Conservation (phyloP, 768 basidiomycete species). For the Piloderma croceum region DNA sequence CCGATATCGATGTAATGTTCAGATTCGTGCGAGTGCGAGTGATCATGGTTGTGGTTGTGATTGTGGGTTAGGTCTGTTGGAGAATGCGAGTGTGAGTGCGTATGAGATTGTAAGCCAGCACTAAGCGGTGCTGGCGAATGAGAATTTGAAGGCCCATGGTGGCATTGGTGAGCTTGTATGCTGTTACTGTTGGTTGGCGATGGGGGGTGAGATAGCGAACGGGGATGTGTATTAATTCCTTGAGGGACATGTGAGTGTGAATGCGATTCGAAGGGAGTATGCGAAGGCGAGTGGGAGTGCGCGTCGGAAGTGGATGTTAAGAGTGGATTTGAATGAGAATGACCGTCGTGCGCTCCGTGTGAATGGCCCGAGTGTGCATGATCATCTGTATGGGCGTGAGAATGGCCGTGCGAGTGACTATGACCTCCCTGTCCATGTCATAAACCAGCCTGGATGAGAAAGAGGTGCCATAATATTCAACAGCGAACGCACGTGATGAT, state of each 20-base stretch:
- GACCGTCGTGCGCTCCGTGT: conserved; percentile 9
- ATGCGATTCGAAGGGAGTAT: conserved; percentile 16
- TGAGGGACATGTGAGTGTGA: conserved; percentile 18
- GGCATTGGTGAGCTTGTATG: conserved; percentile 12
- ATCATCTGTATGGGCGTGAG: conserved; percentile 26
- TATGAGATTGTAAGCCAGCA: conserved; percentile 5
- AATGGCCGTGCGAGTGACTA: conserved; percentile 47
- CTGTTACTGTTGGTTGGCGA: neutral
- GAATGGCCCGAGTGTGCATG: conserved; percentile 26
- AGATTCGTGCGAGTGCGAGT: conserved; percentile 20
- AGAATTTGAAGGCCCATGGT: conserved; percentile 24
- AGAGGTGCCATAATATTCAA: conserved; percentile 23
- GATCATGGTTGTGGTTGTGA: conserved; percentile 13
- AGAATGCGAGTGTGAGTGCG: conserved; percentile 22
- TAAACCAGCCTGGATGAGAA: conserved; percentile 1
- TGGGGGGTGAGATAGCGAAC: too few relatives aligned
- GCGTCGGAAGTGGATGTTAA: conserved; percentile 8
- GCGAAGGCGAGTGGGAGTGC: conserved; percentile 18
- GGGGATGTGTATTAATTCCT: neutral
- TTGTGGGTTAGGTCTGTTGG: conserved; percentile 21
- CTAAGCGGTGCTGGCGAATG: conserved; percentile 17
- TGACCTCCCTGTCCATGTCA: conserved; percentile 46
- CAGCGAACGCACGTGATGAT: conserved; percentile 50
- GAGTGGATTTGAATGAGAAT: conserved; percentile 13
- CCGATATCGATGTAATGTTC: conserved; percentile 15